Evolutionary conservation across 768 basidiomycete genomes (phyloP).

Genomic region (Suillus occidentalis): DNA sequence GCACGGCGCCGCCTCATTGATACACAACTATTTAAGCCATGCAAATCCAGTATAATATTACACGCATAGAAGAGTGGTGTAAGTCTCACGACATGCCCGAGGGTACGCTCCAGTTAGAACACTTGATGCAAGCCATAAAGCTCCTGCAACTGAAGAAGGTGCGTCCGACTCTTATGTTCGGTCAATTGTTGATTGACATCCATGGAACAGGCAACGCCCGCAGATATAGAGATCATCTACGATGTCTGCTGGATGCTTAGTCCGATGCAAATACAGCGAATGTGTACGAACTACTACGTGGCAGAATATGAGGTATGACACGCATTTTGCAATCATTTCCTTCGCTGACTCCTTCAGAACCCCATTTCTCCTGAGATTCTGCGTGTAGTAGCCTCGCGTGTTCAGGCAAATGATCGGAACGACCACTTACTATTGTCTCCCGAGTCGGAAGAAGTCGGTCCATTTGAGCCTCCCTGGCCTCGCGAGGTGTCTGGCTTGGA

Average conservation of each 20-base stretch:
- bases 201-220: slow-evolving; percentile 70
- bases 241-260: slow-evolving; percentile 99
- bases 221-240: slow-evolving; percentile 98
- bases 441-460: slow-evolving; percentile 95
- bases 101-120: slow-evolving; percentile 94
- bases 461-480: slow-evolving; percentile 90
- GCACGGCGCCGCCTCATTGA: slow-evolving; percentile 4
- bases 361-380: slow-evolving; percentile 98
- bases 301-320: slow-evolving; percentile 90
- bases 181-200: slow-evolving; percentile 12
- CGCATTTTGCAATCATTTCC: not conserved
- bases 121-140: slow-evolving; percentile 99
- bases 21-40: slow-evolving; percentile 60
- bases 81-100: slow-evolving; percentile 99
- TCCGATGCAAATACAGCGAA: slow-evolving; percentile 98
- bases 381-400: slow-evolving; percentile 92
- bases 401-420: slow-evolving; percentile 94
- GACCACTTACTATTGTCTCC: slow-evolving; percentile 95
- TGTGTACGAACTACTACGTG: slow-evolving; percentile 98
- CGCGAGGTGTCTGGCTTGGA: slow-evolving; percentile 95
- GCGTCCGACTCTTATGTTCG: slow-evolving; percentile 13
- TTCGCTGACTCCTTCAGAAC: slow-evolving; percentile 49
- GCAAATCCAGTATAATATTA: slow-evolving; percentile 99
- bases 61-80: slow-evolving; percentile 98
- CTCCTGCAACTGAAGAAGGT: slow-evolving; percentile 97